These are phyloP conservation scores for Rhizophagus clarus DNA, from an alignment of 192 early-diverging fungal species.

Conservation along the genomic window DNA sequence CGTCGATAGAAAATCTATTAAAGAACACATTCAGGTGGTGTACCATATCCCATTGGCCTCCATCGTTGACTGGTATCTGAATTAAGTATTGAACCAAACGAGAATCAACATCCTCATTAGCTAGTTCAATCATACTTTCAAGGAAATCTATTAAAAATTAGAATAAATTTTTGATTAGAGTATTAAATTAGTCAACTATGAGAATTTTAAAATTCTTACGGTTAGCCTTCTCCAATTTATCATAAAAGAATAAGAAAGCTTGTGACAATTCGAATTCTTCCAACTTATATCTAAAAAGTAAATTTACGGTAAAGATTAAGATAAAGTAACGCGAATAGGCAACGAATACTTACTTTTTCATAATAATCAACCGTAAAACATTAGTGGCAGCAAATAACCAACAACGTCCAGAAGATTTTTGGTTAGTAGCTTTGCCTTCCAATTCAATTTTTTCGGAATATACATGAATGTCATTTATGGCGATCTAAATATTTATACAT, in stretches of 20 bases:
- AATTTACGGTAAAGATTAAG: neutral
- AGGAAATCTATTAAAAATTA: conserved; percentile 54
- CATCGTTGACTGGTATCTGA: conserved; percentile 65
- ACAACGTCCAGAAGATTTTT: conserved; percentile 75
- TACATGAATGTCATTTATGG: conserved; percentile 54
- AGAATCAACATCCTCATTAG: conserved; percentile 61
- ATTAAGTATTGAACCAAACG: conserved; percentile 73
- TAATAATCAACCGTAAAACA: conserved; percentile 67
- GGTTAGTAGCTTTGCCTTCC: conserved; percentile 66
- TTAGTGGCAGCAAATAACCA: conserved; percentile 85
- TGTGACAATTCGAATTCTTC: conserved; percentile 82
- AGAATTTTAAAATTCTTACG: conserved; percentile 42
- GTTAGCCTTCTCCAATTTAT: conserved; percentile 83
- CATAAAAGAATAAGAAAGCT: conserved; percentile 73
- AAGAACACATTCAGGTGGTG: neutral
- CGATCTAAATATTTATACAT: conserved; percentile 34
- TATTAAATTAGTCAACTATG: no score
- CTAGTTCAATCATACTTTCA: conserved; percentile 71
- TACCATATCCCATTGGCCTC: conserved; percentile 80
- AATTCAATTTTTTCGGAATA: conserved; percentile 58
- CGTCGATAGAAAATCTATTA: neutral
- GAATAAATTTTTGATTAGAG: no score
- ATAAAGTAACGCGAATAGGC: neutral
- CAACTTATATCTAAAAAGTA: conserved; percentile 56
- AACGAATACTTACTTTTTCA: conserved; percentile 51